A percentile compares a stretch with the other conserved stretches of the same genome.
phyloP scores from a whole-genome alignment of 176 grass and related monocot genomes.

The bread wheat (Triticum aestivum) region DNA sequence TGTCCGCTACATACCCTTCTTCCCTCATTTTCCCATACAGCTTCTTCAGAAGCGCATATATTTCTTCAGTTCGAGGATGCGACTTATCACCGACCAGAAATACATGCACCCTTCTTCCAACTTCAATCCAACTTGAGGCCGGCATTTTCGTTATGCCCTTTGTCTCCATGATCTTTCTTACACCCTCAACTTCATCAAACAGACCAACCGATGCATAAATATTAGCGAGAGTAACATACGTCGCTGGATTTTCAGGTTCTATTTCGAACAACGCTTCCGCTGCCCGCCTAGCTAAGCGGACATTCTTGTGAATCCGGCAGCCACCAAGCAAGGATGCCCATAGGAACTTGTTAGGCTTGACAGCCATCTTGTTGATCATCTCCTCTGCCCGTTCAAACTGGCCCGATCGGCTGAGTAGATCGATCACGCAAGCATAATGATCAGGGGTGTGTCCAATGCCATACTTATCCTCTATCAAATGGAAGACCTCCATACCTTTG shows the following conservation, averaged over 20 bases:
- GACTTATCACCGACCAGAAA: constrained; percentile 64
- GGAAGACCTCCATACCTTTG: constrained; percentile 60
- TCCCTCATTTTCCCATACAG: constrained; percentile 52
- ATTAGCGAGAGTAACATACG: constrained; percentile 81
- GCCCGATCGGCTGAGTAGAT: constrained; percentile 69
- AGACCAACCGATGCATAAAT: constrained; percentile 58
- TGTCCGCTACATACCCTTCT: constrained; percentile 65
- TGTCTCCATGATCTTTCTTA: constrained; percentile 59
- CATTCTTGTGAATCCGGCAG: constrained; percentile 66
- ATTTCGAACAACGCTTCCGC: constrained; percentile 72
- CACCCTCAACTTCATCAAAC: constrained; percentile 63
- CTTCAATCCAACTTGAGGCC: constrained; percentile 70
- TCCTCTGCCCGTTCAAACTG: constrained; percentile 61
- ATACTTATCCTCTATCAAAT: constrained; percentile 61
- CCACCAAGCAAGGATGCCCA: constrained; percentile 85
- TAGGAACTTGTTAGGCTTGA: constrained; percentile 78
- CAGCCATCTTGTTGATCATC: constrained; percentile 54
- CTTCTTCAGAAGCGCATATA: constrained; percentile 44
- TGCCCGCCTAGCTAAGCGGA: constrained; percentile 49
- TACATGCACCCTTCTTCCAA: constrained; percentile 57
- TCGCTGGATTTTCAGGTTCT: constrained; percentile 81
- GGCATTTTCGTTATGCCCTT: constrained; percentile 64
- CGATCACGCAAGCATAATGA: constrained; percentile 81
- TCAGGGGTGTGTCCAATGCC: constrained; percentile 55
- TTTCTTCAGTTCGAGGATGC: constrained; percentile 54